Conservation (phyloP, 1,284 basidiomycete genomes). For the Neolentinus lepideus region DNA sequence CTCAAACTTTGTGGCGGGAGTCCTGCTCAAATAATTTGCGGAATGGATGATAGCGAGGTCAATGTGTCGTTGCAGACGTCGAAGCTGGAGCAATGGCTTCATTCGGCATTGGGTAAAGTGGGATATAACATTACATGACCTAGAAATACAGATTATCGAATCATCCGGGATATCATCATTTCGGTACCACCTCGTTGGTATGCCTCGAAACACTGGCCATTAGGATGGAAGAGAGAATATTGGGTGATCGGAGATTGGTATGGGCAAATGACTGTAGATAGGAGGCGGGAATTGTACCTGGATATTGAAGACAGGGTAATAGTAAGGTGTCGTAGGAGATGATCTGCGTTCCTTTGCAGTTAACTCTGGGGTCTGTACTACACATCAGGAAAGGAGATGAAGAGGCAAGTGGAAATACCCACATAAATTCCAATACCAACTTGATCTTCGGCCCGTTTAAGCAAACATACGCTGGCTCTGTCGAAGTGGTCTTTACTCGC, state of each 20-base stretch:
- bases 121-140: no score
- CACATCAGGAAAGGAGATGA: no score
- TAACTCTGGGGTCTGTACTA: neutral
- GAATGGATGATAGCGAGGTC: no score
- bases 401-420: neutral
- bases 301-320: neutral
- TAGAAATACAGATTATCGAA: no score
- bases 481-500: neutral
- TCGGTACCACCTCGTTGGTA: no score
- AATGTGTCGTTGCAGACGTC: no score
- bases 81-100: no score
- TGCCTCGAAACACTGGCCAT: no score
- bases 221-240: neutral
- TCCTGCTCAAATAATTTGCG: no score
- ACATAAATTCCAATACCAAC: neutral
- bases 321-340: neutral
- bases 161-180: no score
- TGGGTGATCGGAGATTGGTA: neutral
- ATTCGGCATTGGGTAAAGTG: no score
- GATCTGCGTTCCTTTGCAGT: neutral
- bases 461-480: neutral
- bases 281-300: neutral
- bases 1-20: no score
- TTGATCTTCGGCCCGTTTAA: neutral
- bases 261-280: neutral